Conservation (phyloP, 2,329 filamentous ascomycete species). For the Trichoderma arundinaceum region DNA sequence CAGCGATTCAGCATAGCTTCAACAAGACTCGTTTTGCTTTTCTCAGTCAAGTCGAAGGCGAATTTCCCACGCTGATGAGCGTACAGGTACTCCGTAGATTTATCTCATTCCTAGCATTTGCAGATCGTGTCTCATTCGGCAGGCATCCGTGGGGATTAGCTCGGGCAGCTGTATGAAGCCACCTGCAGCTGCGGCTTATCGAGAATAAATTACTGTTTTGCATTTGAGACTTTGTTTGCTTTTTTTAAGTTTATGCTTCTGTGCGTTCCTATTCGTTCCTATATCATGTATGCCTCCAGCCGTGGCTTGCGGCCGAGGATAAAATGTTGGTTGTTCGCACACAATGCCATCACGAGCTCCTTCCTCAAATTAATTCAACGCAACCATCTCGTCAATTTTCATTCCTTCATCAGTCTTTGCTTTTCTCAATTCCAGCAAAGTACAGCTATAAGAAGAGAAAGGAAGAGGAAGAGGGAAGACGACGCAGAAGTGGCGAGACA, state of each 20-base stretch:
- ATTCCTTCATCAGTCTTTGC: neutral
- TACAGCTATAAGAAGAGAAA: neutral
- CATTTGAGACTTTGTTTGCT: slow-evolving; percentile 16
- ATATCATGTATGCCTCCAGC: slow-evolving; percentile 15
- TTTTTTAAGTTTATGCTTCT: neutral
- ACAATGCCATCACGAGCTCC: neutral
- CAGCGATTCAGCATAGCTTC: neutral
- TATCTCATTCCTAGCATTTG: neutral
- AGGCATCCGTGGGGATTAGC: neutral
- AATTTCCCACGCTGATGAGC: neutral
- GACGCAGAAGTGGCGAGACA: neutral
- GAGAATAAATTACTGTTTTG: slow-evolving; percentile 17
- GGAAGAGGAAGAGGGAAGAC: neutral
- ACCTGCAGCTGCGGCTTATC: slow-evolving; percentile 23
- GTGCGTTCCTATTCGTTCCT: slow-evolving; percentile 1
- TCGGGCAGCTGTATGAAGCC: slow-evolving; percentile 6
- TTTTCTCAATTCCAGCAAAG: neutral
- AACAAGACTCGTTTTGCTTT: neutral
- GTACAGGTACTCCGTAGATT: neutral
- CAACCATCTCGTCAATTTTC: neutral
- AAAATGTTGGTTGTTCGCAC: slow-evolving; percentile 18
- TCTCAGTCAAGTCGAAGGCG: neutral
- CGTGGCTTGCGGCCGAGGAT: slow-evolving; percentile 1
- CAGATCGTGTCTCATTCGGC: neutral
- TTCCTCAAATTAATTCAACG: neutral